A percentile compares a stretch with the other conserved stretches of the same genome.
phyloP scores from a whole-genome alignment of 768 basidiomycete species.

The Pulveroboletus sp. region DNA sequence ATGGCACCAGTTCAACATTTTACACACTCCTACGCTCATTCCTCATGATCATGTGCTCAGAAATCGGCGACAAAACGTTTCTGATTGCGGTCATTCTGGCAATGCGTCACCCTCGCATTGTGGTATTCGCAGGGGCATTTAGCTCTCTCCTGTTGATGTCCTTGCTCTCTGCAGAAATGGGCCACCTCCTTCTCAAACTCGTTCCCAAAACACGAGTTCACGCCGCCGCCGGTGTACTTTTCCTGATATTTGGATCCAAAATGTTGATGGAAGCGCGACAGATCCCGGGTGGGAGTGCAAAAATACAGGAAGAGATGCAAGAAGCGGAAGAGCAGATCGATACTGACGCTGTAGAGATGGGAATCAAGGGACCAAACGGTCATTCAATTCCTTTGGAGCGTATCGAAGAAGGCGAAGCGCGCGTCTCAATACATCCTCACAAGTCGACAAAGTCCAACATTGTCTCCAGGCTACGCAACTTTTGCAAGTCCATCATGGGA shows the following conservation, averaged over 20 bases:
- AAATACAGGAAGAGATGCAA: conserved; percentile 90
- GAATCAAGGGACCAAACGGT: conserved; percentile 27
- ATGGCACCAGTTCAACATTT: conserved; percentile 7
- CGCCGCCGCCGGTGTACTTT: conserved; percentile 70
- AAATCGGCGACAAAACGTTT: conserved; percentile 95
- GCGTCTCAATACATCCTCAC: conserved; percentile 10
- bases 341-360: conserved; percentile 58
- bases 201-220: conserved; percentile 70
- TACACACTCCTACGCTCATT: conserved; percentile 74
- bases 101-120: conserved; percentile 82
- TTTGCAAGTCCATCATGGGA: conserved; percentile 75
- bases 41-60: conserved; percentile 86
- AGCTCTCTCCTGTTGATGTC: conserved; percentile 90
- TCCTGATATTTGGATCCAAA: conserved; percentile 84
- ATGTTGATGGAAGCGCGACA: conserved; percentile 82
- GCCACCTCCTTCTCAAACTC: conserved; percentile 81
- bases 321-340: conserved; percentile 96
- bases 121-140: conserved; percentile 88
- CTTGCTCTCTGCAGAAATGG: conserved; percentile 88
- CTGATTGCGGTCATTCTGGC: conserved; percentile 86
- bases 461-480: conserved; percentile 71
- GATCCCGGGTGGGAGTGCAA: conserved; percentile 75
- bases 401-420: conserved; percentile 62
- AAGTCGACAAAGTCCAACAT: conserved; percentile 24
- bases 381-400: conserved; percentile 62